Base-by-base conservation (phyloP, 1,139 yeast genomes). In the Pneumocystis carinii region DNA sequence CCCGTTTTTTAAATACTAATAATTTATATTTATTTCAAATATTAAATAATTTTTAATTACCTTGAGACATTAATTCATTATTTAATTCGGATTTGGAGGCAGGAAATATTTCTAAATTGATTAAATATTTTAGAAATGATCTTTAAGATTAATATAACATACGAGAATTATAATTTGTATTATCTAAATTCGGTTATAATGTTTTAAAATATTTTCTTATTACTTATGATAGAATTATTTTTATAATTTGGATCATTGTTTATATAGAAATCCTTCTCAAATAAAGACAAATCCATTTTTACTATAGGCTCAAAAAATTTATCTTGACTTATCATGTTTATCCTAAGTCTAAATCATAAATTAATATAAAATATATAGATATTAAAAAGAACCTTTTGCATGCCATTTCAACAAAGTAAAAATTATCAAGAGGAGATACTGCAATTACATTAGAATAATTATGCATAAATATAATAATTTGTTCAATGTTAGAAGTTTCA, bases 401-500 rank as follows among this genome's bases (percentile, higher is more conserved):
- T n/a, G 61, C 59, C 14, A 63, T 17, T 17, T 55, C 61, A 29
- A 59, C 27, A 12, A 38, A 48, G 10, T 29, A 17, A 24, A 29
- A 53, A 32, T 61, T 56, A 24, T 63, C 35, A 42, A 60, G 59
- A n/a, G 64, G 61, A n/a, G 29, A 35, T 10, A 63, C 61, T 17
- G 60, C 60, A 27, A 63, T 56, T 19, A 61, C 63, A 37, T 39
- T 57, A 12, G 35, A 35, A 17, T 39, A 41, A 15, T 42, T 29
- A 8, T n/a, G 59, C 7, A 58, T 61, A 27, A 38, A 63, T 19
- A 41, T 8, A 15, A 59, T 38, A 15, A 63, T 58, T 37, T 29
- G 62, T 17, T 35, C 29, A 14, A 37, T 17, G 10, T 19, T 39
- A 24, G 62, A 14, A 12, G 59, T 17, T 6, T 48, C 59, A 3